These are phyloP conservation scores for Paraphoma sp. DNA, from an alignment of 2,329 filamentous ascomycete species.

Conservation along the genomic window DNA sequence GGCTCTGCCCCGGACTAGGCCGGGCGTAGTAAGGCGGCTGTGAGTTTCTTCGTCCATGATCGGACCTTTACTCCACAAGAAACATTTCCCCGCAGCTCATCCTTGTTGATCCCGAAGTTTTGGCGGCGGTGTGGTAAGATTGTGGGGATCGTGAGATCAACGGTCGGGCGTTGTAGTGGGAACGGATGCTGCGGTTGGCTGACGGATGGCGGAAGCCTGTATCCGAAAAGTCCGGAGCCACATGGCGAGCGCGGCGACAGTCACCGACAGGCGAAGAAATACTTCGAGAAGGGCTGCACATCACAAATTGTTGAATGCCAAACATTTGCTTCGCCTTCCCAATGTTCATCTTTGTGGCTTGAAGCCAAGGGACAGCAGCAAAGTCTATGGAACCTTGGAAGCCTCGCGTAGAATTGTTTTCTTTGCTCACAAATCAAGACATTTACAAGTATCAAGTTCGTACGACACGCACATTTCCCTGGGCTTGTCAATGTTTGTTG, in stretches of 20 bases:
- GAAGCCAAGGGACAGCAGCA: neutral
- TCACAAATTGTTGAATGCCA: neutral
- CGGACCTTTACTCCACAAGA: constrained; percentile 8
- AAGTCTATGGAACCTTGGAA: too few relatives aligned
- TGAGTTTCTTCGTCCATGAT: neutral
- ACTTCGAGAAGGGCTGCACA: neutral
- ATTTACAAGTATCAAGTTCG: too few relatives aligned
- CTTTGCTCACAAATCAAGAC: neutral
- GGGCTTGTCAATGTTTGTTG: too few relatives aligned
- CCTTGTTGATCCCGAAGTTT: constrained; percentile 15
- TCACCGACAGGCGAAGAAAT: neutral
- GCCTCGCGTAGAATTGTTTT: neutral
- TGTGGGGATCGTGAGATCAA: constrained; percentile 7
- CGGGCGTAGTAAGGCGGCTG: constrained; percentile 1
- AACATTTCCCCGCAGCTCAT: neutral
- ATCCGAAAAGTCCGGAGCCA: constrained; percentile 4
- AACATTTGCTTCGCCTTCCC: neutral
- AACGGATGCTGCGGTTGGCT: constrained; percentile 1
- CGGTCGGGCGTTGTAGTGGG: neutral
- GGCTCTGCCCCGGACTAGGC: constrained; percentile 1
- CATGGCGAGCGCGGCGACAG: neutral
- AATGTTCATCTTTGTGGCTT: neutral
- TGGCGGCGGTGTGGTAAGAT: constrained; percentile 2
- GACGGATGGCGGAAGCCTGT: neutral
- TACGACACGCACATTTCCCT: too few relatives aligned